phyloP scores from a whole-genome alignment of 2,329 filamentous ascomycete species.

The Claviceps fusiformis region DNA sequence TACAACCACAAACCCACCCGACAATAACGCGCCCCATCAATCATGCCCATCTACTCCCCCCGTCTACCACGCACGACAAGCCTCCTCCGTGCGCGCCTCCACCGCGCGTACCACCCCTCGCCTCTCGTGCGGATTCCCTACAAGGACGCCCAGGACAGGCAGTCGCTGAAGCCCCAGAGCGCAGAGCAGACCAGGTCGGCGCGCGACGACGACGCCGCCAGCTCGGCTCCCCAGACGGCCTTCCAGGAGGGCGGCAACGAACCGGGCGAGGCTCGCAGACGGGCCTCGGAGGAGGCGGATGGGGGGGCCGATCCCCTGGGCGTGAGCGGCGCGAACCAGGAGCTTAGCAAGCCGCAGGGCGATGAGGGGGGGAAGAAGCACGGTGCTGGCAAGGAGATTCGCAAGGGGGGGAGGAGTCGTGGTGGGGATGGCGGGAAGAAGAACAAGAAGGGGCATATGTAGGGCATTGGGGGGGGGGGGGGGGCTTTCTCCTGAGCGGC shows the following conservation, averaged over 20 bases:
- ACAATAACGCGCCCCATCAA: too few species aligned
- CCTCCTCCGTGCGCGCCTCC: background rate
- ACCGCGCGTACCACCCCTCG: constrained; percentile 18
- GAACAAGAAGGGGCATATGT: constrained; percentile 3
- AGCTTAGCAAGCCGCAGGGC: constrained; percentile 6
- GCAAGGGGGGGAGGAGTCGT: constrained; percentile 21
- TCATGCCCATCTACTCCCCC: too few species aligned
- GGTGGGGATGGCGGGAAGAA: constrained; percentile 19
- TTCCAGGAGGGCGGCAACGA: constrained; percentile 56
- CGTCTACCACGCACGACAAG: too few species aligned
- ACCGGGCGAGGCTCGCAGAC: constrained; percentile 45
- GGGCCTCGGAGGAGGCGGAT: constrained; percentile 14
- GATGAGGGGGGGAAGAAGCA: constrained; percentile 16
- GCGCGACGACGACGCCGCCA: constrained; percentile 45
- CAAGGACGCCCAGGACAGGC: constrained; percentile 42
- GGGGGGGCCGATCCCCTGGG: constrained; percentile 6
- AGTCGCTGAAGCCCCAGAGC: constrained; percentile 48
- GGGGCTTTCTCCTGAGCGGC: too few species aligned
- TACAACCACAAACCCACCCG: too few species aligned
- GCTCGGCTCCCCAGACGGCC: constrained; percentile 37
- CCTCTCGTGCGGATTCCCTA: constrained; percentile 20
- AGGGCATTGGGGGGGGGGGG: background rate
- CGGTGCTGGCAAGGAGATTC: constrained; percentile 19
- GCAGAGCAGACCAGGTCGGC: constrained; percentile 58
- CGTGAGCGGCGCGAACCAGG: constrained; percentile 5